Evolutionary conservation across 371 early-diverging fungal genomes (phyloP), one percentile per base, ranked within the genome.

Genomic region (Actinomortierella ambigua): DNA sequence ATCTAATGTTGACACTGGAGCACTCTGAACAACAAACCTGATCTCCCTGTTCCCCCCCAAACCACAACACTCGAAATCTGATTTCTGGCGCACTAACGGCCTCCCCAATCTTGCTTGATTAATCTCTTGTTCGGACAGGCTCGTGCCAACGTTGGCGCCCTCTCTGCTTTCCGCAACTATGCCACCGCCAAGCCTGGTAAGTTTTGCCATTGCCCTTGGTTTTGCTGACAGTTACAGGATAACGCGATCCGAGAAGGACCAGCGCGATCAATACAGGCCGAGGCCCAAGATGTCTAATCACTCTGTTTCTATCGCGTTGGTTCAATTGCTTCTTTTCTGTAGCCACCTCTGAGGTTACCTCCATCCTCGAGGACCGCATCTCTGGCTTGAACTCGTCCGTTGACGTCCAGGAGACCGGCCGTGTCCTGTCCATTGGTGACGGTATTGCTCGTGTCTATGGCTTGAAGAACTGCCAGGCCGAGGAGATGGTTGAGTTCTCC

Each of bases 401-500:
- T 75, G 94, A 97, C 77, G 86, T 97, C 67, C 90, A 94, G 78
- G 96, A 96, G 84, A 96, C 96, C 63, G 97, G 97, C 61, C 93
- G 97, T 76, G 97, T 97, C 62, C 84, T 97, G 79, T 95, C 96
- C 77, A 94, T 97, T 76, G 97, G 97, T 89, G 97, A 97, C 85
- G 98, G 98, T 95, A 97, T 98, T 85, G 98, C 97, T 67, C 95
- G 97, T 90, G 96, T 98, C 68, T 96, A 95, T 62, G 98, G 98
- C 63, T 86, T 98, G 80, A 94, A 93, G 88, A 98, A 98, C 84
- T 88, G 89, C 77, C 96, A 98, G 86, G 97, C 98, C 78, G 98
- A 98, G 85, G 98, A 98, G 87, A 96, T 98, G 96, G 97, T 97
- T 78, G 97, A 98, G 77, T 98, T 98, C 89, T 94, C 95, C 76